Evolutionary conservation across 306 rosid species (phyloP), one percentile per base, ranked within the genome.

Genomic region (Ziziphus jujuba): DNA sequence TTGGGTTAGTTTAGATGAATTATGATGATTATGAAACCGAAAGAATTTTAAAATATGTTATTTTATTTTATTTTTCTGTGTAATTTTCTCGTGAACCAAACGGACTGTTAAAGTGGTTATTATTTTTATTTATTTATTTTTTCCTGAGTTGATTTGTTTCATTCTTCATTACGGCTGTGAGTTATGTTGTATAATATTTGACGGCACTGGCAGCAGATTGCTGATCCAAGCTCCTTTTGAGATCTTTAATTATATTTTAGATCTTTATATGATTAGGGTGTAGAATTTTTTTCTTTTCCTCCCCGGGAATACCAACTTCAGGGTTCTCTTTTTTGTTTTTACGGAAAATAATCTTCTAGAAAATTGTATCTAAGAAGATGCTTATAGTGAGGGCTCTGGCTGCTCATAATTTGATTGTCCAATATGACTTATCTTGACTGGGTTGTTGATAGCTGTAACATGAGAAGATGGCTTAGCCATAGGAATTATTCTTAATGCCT

Each of bases 81-180:
- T 25, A 15, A 28, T 70, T 52, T 73, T 66, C 28, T 25, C 14
- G 56, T 56, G 17, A 51, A 64, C 50, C 67, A 17, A 70, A 40
- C 76, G 35, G 67, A 9, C 33, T 48, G 63, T 12, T 2, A 20
- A 22, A 50, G 52, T 20, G 45, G 20, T 62, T 54, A 5, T 52
- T 72, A 20, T 10, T 20, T 31, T 21, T n/a, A 28, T 4, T 28
- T 28, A 1, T 28, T 28, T 28, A 1, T 28, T 28, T 28, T 28
- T 28, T 28, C 33, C 10, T 11, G 31, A 7, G 25, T 60, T 20
- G n/a, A 35, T 22, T 58, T 8, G 24, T 19, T 38, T 40, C 3
- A 45, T 28, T 53, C 52, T 35, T 7, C 14, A 20, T 55, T 24
- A 21, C 40, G n/a, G 21, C 14, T 11, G 1, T 9, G 38, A 12